A percentile compares a stretch with the other conserved stretches of the same genome.
phyloP scores from a whole-genome alignment of 108 stramenopile genomes.

The Pelagomonas calceolata region DNA sequence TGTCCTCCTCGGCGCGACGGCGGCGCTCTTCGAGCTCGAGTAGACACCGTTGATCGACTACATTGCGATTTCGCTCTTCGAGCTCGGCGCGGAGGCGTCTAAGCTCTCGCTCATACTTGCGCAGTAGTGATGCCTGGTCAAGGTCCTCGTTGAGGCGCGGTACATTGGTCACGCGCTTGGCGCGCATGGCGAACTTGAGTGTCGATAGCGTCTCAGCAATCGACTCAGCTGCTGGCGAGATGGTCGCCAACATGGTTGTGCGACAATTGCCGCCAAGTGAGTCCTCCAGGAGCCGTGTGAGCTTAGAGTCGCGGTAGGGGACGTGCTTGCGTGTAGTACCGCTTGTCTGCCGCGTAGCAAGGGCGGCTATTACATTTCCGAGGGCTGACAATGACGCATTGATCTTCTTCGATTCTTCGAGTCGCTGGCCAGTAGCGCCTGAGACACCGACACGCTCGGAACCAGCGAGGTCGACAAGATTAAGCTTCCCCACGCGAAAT shows the following conservation, averaged over 20 bases:
- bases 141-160: conserved; percentile 52
- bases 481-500: conserved; percentile 56
- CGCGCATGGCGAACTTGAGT: conserved; percentile 44
- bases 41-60: conserved; percentile 50
- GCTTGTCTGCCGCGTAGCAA: conserved; percentile 33
- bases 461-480: conserved; percentile 53
- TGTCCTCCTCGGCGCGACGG: conserved; percentile 47
- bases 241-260: conserved; percentile 63
- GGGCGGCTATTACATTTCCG: conserved; percentile 52
- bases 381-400: conserved; percentile 47
- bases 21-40: conserved; percentile 42
- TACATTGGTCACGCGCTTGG: conserved; percentile 43
- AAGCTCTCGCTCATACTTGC: conserved; percentile 58
- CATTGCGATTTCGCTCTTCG: conserved; percentile 35
- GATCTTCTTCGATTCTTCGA: conserved; percentile 52
- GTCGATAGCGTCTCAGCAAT: conserved; percentile 36
- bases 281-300: conserved; percentile 51
- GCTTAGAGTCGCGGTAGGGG: conserved; percentile 51
- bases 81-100: conserved; percentile 47
- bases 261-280: conserved; percentile 45
- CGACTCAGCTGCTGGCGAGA: conserved; percentile 47
- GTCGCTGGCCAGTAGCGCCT: conserved; percentile 50
- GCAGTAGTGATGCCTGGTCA: conserved; percentile 51
- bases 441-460: conserved; percentile 45
- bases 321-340: conserved; percentile 36